These are phyloP conservation scores for Glomus cerebriforme DNA, from an alignment of 192 early-diverging fungal species.

Conservation along the genomic window DNA sequence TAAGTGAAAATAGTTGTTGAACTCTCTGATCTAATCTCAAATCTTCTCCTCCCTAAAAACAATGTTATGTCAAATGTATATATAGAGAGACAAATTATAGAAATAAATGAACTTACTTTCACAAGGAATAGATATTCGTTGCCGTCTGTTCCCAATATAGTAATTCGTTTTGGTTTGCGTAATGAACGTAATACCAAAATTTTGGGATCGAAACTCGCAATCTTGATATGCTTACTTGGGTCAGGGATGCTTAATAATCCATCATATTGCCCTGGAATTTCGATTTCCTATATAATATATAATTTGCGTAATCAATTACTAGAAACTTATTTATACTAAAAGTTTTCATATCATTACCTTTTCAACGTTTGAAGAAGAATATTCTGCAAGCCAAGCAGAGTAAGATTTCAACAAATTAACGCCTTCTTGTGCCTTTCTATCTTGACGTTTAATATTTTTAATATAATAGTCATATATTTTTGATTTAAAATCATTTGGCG, in stretches of 20 bases:
- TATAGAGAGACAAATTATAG: slow-evolving; percentile 2
- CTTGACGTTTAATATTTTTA: slow-evolving; percentile 45
- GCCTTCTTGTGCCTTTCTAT: slow-evolving; percentile 36
- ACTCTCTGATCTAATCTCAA: slow-evolving; percentile 77
- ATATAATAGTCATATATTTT: slow-evolving; percentile 50
- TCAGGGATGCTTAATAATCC: slow-evolving; percentile 55
- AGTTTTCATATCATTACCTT: not conserved
- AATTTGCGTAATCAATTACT: not conserved
- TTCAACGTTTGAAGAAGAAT: not conserved
- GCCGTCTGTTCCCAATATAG: slow-evolving; percentile 73
- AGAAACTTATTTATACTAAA: not conserved
- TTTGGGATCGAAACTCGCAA: slow-evolving; percentile 62
- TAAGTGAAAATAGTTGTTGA: slow-evolving; percentile 75
- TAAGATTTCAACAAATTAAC: slow-evolving; percentile 59
- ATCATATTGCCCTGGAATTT: slow-evolving; percentile 78
- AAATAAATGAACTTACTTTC: slow-evolving; percentile 56
- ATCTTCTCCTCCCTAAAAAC: slow-evolving; percentile 75
- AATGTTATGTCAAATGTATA: not conserved
- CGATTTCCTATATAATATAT: slow-evolving; percentile 46
- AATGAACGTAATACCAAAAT: slow-evolving; percentile 72
- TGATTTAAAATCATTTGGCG: slow-evolving; percentile 43
- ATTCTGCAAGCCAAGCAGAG: slow-evolving; percentile 63
- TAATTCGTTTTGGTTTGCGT: slow-evolving; percentile 69
- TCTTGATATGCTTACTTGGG: slow-evolving; percentile 55
- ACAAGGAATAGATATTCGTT: slow-evolving; percentile 73